phyloP scores from a whole-genome alignment of 2,329 filamentous ascomycete species.

The Fusarium virguliforme region DNA sequence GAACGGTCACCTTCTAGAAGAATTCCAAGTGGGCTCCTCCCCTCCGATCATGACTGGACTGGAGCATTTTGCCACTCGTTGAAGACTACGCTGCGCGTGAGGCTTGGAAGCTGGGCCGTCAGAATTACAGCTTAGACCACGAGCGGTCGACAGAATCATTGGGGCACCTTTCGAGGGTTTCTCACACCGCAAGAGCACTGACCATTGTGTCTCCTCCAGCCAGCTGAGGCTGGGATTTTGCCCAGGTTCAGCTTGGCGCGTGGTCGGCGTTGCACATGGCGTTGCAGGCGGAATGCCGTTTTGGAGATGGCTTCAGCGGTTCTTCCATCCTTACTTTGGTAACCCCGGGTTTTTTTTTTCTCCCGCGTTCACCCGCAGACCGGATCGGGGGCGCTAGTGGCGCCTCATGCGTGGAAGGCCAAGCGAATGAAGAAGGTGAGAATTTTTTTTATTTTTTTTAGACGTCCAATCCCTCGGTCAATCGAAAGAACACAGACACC shows the following conservation, averaged over 20 bases:
- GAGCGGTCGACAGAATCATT: slow-evolving; percentile 33
- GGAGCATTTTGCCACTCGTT: slow-evolving; percentile 26
- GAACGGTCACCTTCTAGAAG: slow-evolving; percentile 49
- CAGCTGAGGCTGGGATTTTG: slow-evolving; percentile 1
- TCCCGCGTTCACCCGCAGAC: slow-evolving; percentile 49
- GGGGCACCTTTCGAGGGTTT: background rate
- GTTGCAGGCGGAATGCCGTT: slow-evolving; percentile 38
- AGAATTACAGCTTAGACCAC: slow-evolving; percentile 33
- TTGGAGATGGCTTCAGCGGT: slow-evolving; percentile 32
- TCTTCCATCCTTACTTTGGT: slow-evolving; percentile 6
- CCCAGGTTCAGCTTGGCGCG: slow-evolving; percentile 7
- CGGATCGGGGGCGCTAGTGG: slow-evolving; percentile 45
- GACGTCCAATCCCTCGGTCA: slow-evolving; percentile 25
- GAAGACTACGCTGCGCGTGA: slow-evolving; percentile 36
- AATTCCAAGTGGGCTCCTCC: slow-evolving; percentile 46
- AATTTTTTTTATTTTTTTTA: background rate
- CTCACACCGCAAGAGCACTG: slow-evolving; percentile 7
- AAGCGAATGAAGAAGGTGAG: slow-evolving; percentile 33
- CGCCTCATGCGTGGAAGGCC: slow-evolving; percentile 42
- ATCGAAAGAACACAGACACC: slow-evolving; percentile 10
- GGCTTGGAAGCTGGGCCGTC: slow-evolving; percentile 33
- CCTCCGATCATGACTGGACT: slow-evolving; percentile 27
- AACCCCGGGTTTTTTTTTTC: slow-evolving; percentile 14
- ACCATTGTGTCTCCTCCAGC: slow-evolving; percentile 3
- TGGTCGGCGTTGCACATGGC: slow-evolving; percentile 35